These are phyloP conservation scores for Aspergillus sparsus DNA, from an alignment of 495 filamentous ascomycete species.

Conservation along the genomic window DNA sequence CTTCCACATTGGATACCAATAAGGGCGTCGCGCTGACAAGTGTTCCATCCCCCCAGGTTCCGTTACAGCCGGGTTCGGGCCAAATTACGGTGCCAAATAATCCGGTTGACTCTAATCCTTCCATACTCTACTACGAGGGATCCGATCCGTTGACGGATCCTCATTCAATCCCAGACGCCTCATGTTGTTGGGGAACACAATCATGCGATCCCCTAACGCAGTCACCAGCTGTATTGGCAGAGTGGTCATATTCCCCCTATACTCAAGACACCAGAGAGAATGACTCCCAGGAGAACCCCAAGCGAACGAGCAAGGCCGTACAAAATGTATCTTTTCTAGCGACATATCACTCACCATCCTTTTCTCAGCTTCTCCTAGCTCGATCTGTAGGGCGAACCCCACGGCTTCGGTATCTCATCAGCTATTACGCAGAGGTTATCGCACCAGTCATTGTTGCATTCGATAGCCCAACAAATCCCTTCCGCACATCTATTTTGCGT, in stretches of 20 bases:
- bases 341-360: slow-evolving; percentile 39
- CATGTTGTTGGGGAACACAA: too few relatives aligned
- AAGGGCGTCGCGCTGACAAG: neutral
- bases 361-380: slow-evolving; percentile 48
- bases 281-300: neutral
- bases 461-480: slow-evolving; percentile 82
- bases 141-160: slow-evolving; percentile 6
- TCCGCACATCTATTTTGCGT: slow-evolving; percentile 77
- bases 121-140: neutral
- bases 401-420: slow-evolving; percentile 59
- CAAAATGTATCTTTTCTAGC: slow-evolving; percentile 20
- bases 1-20: slow-evolving; percentile 2
- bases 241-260: slow-evolving; percentile 4
- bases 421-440: slow-evolving; percentile 79
- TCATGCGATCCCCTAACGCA: neutral
- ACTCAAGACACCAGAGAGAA: neutral
- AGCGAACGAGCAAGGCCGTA: neutral
- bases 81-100: neutral
- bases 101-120: neutral
- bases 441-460: slow-evolving; percentile 90
- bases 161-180: neutral
- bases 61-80: neutral
- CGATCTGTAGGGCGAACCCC: slow-evolving; percentile 54
- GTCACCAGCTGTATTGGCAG: neutral
- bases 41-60: slow-evolving; percentile 1